Evolutionary conservation across 768 basidiomycete species (phyloP).

Genomic region (Sporobolomyces phaffii): DNA sequence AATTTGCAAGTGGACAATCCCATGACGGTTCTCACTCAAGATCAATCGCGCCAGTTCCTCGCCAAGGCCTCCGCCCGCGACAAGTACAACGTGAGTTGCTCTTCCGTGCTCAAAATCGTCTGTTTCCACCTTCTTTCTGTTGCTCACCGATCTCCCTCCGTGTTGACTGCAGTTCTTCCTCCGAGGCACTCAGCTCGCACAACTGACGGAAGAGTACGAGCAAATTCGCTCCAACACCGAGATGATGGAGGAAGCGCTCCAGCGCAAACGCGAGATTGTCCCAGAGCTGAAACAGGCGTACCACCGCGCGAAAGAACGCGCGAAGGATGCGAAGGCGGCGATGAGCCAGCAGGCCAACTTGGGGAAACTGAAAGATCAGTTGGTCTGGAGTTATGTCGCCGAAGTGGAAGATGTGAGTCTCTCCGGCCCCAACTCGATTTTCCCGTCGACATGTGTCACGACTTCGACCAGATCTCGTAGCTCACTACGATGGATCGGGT

Average conservation of each 20-base stretch:
- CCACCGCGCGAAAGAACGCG: constrained; percentile 57
- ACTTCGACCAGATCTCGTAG: background rate
- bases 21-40: constrained; percentile 80
- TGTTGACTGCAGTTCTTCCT: constrained; percentile 89
- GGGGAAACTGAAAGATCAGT: constrained; percentile 35
- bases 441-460: background rate
- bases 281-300: constrained; percentile 65
- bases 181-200: constrained; percentile 80
- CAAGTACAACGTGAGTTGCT: constrained; percentile 69
- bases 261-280: constrained; percentile 66
- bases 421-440: background rate
- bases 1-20: constrained; percentile 89
- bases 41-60: constrained; percentile 74
- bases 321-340: constrained; percentile 68
- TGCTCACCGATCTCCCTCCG: background rate
- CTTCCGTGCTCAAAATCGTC: no score
- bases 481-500: background rate
- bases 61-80: constrained; percentile 70
- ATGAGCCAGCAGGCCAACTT: constrained; percentile 54
- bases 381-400: constrained; percentile 41
- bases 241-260: constrained; percentile 60
- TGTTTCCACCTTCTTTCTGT: no score
- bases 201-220: constrained; percentile 81
- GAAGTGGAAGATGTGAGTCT: constrained; percentile 48
- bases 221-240: constrained; percentile 66